Evolutionary conservation across 352 stramenopile genomes (phyloP).

Genomic region (Pythium aquatile): DNA sequence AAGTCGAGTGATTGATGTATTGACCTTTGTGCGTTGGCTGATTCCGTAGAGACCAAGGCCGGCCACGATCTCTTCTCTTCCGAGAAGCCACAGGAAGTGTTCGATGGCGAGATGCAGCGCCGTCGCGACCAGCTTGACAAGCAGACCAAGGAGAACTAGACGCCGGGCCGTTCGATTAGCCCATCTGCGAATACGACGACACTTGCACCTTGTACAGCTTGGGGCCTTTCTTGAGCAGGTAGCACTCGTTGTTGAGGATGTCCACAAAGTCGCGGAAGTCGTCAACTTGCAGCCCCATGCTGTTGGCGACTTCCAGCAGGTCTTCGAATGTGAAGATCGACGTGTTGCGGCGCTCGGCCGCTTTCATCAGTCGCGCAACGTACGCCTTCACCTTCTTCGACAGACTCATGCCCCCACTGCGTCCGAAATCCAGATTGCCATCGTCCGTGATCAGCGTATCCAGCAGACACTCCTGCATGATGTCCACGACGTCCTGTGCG

Average conservation of each 20-base stretch:
- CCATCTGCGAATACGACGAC: constrained; percentile 32
- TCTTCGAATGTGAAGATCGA: constrained; percentile 54
- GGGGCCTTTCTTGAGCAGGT: constrained; percentile 61
- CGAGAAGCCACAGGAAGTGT: constrained; percentile 77
- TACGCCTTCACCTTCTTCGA: constrained; percentile 56
- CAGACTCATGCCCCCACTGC: constrained; percentile 38
- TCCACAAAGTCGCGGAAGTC: constrained; percentile 61
- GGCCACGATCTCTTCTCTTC: constrained; percentile 85
- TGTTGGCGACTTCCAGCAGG: constrained; percentile 44
- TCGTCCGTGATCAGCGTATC: constrained; percentile 84
- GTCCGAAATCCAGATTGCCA: constrained; percentile 72
- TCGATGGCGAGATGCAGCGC: constrained; percentile 65
- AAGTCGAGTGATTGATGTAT: background rate
- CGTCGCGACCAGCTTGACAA: constrained; percentile 67
- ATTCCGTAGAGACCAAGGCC: constrained; percentile 61
- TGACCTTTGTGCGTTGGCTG: background rate
- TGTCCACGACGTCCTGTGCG: constrained; percentile 92
- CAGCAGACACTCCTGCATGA: constrained; percentile 90
- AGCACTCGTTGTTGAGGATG: constrained; percentile 58
- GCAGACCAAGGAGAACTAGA: constrained; percentile 35
- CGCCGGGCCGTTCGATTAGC: background rate
- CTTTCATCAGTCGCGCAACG: constrained; percentile 44
- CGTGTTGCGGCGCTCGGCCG: constrained; percentile 33
- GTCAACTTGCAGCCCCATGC: constrained; percentile 46
- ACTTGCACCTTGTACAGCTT: constrained; percentile 56